Percentiles rank a stretch among this genome's conserved stretches.
Conservation (phyloP, 371 early-diverging fungal genomes). For the Basidiobolus meristosporus region DNA sequence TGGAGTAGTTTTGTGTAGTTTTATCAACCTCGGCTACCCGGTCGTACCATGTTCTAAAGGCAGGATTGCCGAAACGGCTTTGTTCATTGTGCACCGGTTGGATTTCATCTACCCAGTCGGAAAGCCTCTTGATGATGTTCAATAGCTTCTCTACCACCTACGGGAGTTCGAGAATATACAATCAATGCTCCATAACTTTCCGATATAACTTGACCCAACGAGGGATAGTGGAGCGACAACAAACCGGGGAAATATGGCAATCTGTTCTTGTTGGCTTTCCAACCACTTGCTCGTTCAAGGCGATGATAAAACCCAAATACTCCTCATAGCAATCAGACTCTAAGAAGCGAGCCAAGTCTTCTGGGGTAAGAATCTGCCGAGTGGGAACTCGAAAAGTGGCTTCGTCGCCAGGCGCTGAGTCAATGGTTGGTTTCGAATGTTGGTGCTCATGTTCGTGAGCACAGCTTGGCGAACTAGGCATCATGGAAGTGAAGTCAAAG, state of each 20-base stretch:
- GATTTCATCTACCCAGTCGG: slow-evolving; percentile 36
- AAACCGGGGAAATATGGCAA: slow-evolving; percentile 17
- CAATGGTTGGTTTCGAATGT: no score
- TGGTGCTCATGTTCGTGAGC: no score
- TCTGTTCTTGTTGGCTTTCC: slow-evolving; percentile 32
- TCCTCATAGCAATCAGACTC: slow-evolving; percentile 28
- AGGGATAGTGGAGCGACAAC: no score
- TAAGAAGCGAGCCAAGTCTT: slow-evolving; percentile 63
- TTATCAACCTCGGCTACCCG: slow-evolving; percentile 26
- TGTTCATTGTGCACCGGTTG: slow-evolving; percentile 58
- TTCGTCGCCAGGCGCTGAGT: no score
- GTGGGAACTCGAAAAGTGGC: slow-evolving; percentile 18
- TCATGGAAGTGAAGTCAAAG: no score
- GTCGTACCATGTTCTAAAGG: slow-evolving; percentile 69
- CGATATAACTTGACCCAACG: no score
- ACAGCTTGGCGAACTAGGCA: no score
- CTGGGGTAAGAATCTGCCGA: slow-evolving; percentile 63
- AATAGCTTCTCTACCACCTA: slow-evolving; percentile 38
- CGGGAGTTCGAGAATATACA: neutral
- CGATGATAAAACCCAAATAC: slow-evolving; percentile 41
- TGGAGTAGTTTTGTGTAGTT: neutral
- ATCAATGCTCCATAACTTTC: neutral
- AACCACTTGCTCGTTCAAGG: slow-evolving; percentile 46
- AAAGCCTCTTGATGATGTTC: slow-evolving; percentile 33
- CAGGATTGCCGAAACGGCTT: slow-evolving; percentile 81